Evolutionary conservation across 306 rosid species (phyloP).

Genomic region (Gynostemma pentaphyllum): DNA sequence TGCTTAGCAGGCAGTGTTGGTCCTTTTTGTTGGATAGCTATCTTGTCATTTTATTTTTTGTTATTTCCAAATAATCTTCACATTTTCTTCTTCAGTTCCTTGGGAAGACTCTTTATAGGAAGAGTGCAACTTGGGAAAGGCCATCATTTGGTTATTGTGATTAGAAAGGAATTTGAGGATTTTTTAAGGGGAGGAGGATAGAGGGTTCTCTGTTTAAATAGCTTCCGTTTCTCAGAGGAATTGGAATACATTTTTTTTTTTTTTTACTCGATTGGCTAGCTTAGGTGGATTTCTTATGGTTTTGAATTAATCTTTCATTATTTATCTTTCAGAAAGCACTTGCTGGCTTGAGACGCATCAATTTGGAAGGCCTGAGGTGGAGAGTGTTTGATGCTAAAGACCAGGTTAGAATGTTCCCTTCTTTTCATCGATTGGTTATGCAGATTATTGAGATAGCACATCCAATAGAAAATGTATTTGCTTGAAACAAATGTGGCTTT

Average conservation of each 20-base stretch:
- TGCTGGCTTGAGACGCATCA: constrained; percentile 79
- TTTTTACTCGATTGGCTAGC: too few species aligned
- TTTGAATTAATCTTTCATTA: too few species aligned
- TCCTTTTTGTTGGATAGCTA: not conserved
- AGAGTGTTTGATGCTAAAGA: constrained; percentile 87
- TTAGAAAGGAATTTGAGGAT: not conserved
- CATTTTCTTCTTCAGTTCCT: not conserved
- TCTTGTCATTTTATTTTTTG: not conserved
- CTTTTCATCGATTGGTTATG: not conserved
- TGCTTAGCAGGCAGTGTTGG: not conserved
- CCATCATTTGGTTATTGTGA: not conserved
- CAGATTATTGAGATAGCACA: not conserved
- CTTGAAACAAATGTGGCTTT: not conserved
- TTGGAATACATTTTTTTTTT: too few species aligned
- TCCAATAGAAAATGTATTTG: not conserved
- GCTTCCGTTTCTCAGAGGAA: too few species aligned
- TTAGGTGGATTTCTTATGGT: too few species aligned
- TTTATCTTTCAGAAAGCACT: constrained; percentile 51
- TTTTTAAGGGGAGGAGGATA: not conserved
- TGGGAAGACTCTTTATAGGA: not conserved
- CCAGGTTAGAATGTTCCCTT: constrained; percentile 38
- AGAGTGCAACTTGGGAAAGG: not conserved
- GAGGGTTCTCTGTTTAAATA: not conserved
- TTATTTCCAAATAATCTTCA: not conserved
- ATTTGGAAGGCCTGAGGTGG: constrained; percentile 85